These are phyloP conservation scores for Malus domestica DNA, from an alignment of 306 rosid species.

Conservation along the genomic window ASM211411v1 NC_041804.1:9383001-9383500, in stretches of 20 bases:
- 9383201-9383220: not conserved
- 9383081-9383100: not conserved
- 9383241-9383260: too few species aligned
- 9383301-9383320: not conserved
- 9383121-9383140: not conserved
- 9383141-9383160: not conserved
- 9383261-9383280: not conserved
- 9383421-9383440: too few species aligned
- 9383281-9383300: too few species aligned
- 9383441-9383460: not conserved
- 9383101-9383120: not conserved
- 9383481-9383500: not conserved
- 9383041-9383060: not conserved
- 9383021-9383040: not conserved
- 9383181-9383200: not conserved
- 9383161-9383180: not conserved
- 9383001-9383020: not conserved
- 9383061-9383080: not conserved
- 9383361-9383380: not conserved
- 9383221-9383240: too few species aligned
- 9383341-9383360: not conserved
- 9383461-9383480: not conserved
- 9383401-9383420: not conserved
- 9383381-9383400: not conserved
- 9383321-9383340: not conserved